phyloP scores from a whole-genome alignment of 441 rosid genomes.

The Gossypium laxum region DNA sequence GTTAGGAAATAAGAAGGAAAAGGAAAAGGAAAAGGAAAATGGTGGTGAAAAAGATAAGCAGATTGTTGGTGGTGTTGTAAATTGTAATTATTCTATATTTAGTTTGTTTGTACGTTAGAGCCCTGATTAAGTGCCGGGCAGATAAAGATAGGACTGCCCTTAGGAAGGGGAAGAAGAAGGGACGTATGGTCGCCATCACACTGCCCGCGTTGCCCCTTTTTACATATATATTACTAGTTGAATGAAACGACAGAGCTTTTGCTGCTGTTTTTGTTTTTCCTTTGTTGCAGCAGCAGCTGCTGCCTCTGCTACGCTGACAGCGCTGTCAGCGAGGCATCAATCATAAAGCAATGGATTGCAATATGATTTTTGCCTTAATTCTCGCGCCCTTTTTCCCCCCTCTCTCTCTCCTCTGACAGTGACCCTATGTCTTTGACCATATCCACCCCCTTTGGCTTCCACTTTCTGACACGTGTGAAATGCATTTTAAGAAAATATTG shows the following conservation, averaged over 20 bases:
- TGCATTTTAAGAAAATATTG: neutral
- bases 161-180: slow-evolving; percentile 1
- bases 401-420: slow-evolving; percentile 15
- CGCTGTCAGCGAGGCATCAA: slow-evolving; percentile 46
- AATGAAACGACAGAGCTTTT: slow-evolving; percentile 28
- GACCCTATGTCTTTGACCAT: slow-evolving; percentile 31
- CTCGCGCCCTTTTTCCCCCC: neutral
- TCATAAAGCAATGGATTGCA: slow-evolving; percentile 58
- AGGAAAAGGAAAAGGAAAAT: too few species aligned
- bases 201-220: slow-evolving; percentile 20
- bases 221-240: neutral
- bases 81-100: neutral
- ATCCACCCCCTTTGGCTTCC: neutral
- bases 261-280: neutral
- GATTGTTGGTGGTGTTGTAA: neutral
- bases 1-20: too few species aligned
- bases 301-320: slow-evolving; percentile 21
- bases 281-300: neutral
- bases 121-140: slow-evolving; percentile 35
- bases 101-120: neutral
- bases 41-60: neutral
- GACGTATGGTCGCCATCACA: slow-evolving; percentile 33
- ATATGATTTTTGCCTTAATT: slow-evolving; percentile 37
- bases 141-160: slow-evolving; percentile 34
- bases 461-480: slow-evolving; percentile 28